These are phyloP conservation scores for Flaveria linearis DNA, from an alignment of 129 eudicot genomes.

Conservation along the genomic window DNA sequence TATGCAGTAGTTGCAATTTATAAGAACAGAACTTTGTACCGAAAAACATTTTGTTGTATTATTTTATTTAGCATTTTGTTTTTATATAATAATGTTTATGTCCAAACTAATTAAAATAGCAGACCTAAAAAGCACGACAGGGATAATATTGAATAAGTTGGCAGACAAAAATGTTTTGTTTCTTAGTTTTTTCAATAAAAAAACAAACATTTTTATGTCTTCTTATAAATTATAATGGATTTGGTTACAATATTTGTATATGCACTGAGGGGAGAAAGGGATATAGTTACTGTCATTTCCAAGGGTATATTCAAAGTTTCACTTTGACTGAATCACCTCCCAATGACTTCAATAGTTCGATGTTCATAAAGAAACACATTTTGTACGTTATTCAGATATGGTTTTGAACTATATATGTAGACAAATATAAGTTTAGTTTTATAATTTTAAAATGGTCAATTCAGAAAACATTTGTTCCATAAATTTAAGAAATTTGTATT, in stretches of 20 bases:
- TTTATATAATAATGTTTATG: background rate
- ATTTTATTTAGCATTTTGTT: conserved; percentile 1
- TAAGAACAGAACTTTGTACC: background rate
- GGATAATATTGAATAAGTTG: background rate
- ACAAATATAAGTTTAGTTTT: no score
- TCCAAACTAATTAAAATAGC: background rate
- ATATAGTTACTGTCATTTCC: no score
- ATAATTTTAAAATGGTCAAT: no score
- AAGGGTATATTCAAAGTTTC: background rate
- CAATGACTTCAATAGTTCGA: background rate
- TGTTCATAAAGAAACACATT: background rate
- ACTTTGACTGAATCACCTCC: background rate
- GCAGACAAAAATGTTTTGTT: background rate
- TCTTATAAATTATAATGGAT: background rate
- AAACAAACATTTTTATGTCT: background rate
- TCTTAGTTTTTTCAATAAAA: background rate
- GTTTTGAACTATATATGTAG: no score
- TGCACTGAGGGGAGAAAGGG: no score
- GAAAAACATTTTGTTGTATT: background rate
- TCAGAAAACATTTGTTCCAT: no score
- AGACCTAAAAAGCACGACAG: background rate
- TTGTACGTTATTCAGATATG: no score
- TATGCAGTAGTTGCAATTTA: background rate
- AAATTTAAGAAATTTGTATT: background rate
- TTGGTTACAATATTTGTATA: background rate